These are phyloP conservation scores for Cladosporium sp. DNA, from an alignment of 2,329 filamentous ascomycete species.

Conservation along the genomic window DNA sequence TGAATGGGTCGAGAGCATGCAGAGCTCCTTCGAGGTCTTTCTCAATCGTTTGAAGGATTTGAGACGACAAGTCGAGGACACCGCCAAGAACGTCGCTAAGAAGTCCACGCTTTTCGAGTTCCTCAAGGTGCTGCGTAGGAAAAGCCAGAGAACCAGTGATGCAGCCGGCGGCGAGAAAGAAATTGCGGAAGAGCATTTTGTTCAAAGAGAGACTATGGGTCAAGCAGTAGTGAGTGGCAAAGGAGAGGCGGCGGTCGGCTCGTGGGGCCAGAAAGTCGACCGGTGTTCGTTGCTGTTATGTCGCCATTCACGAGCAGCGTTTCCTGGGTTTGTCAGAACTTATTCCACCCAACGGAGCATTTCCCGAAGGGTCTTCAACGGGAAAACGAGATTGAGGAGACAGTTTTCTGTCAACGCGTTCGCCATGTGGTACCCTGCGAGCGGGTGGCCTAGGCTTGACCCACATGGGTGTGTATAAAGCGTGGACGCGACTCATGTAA, in stretches of 20 bases:
- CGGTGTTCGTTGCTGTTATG: neutral
- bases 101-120: constrained; percentile 6
- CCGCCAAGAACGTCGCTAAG: neutral
- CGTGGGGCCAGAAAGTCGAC: neutral
- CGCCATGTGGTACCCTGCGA: too few relatives aligned
- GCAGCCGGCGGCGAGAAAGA: neutral
- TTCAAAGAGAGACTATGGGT: constrained; percentile 7
- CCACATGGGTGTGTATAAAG: too few relatives aligned
- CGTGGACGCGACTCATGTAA: too few relatives aligned
- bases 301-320: too few relatives aligned
- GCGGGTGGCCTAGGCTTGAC: too few relatives aligned
- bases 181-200: neutral
- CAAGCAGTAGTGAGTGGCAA: neutral
- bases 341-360: too few relatives aligned
- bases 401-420: too few relatives aligned
- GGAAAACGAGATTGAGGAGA: too few relatives aligned
- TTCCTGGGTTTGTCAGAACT: too few relatives aligned
- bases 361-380: too few relatives aligned
- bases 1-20: neutral
- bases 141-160: neutral
- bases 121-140: neutral
- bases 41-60: constrained; percentile 7
- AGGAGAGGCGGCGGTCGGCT: neutral
- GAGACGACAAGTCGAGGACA: constrained; percentile 2
- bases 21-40: constrained; percentile 6